phyloP scores from a whole-genome alignment of 306 rosid species.

The Purshia tridentata region DNA sequence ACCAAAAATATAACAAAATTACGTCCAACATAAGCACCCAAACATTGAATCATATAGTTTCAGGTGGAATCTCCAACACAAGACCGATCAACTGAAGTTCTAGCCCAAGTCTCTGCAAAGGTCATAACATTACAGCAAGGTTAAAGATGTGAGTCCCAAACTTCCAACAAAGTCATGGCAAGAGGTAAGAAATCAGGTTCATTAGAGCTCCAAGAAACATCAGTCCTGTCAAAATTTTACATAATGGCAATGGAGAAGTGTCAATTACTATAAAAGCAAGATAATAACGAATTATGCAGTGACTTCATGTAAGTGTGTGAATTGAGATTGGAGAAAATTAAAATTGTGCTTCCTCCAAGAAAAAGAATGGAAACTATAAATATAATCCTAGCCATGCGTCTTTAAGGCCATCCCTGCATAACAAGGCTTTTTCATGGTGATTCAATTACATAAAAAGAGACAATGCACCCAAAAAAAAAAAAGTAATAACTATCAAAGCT shows the following conservation, averaged over 20 bases:
- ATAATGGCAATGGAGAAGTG: conserved; percentile 57
- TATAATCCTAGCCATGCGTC: conserved; percentile 3
- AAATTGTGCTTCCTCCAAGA: not conserved
- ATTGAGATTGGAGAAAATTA: not conserved
- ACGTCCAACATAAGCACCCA: conserved; percentile 45
- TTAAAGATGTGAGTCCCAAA: conserved; percentile 99
- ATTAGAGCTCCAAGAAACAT: conserved; percentile 98
- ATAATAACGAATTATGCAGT: conserved; percentile 24
- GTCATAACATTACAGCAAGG: conserved; percentile 98
- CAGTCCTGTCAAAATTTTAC: conserved; percentile 91
- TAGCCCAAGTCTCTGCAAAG: conserved; percentile 86
- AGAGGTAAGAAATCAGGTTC: conserved; percentile 98
- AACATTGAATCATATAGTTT: conserved; percentile 37
- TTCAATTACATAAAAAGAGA: not conserved
- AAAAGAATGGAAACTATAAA: not conserved
- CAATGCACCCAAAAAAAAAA: not conserved
- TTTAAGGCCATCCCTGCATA: conserved; percentile 11
- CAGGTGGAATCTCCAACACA: conserved; percentile 48
- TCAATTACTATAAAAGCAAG: conserved; percentile 53
- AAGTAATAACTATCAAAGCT: not conserved
- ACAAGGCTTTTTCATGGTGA: conserved; percentile 15
- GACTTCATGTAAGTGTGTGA: not conserved
- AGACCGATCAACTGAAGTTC: conserved; percentile 44
- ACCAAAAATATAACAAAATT: conserved; percentile 33
- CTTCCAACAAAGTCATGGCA: conserved; percentile 99